Evolutionary conservation across 495 filamentous ascomycete genomes (phyloP).

Genomic region (Aspergillus hancockii): DNA sequence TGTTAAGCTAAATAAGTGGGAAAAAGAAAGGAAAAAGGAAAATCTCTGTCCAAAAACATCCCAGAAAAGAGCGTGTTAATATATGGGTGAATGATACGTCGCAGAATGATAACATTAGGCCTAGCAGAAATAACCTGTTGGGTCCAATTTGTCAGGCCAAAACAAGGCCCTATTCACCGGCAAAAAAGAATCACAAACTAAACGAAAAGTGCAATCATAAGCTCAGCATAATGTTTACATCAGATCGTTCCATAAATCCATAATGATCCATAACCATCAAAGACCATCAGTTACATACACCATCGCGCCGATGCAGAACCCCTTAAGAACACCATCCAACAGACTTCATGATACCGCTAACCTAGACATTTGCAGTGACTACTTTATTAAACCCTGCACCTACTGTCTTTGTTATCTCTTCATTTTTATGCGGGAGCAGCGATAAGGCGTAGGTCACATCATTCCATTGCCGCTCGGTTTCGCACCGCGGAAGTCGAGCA

Average conservation of each 20-base stretch:
- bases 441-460: slow-evolving; percentile 92
- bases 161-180: background rate
- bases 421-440: slow-evolving; percentile 92
- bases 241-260: background rate
- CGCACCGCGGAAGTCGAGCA: slow-evolving; percentile 79
- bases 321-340: slow-evolving; percentile 21
- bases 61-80: too few species aligned
- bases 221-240: background rate
- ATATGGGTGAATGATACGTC: too few species aligned
- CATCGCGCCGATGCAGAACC: background rate
- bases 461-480: slow-evolving; percentile 93
- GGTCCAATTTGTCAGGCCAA: too few species aligned
- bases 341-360: slow-evolving; percentile 14
- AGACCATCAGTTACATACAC: background rate
- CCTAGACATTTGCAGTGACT: slow-evolving; percentile 64
- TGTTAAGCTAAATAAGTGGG: too few species aligned
- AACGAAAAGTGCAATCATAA: background rate
- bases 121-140: too few species aligned
- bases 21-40: too few species aligned
- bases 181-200: background rate
- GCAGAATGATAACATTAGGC: too few species aligned
- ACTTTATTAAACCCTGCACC: slow-evolving; percentile 78
- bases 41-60: too few species aligned
- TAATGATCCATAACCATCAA: background rate
- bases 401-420: slow-evolving; percentile 87